phyloP scores from a whole-genome alignment of 2,329 filamentous ascomycete species.

The Endocalyx cinctus region DNA sequence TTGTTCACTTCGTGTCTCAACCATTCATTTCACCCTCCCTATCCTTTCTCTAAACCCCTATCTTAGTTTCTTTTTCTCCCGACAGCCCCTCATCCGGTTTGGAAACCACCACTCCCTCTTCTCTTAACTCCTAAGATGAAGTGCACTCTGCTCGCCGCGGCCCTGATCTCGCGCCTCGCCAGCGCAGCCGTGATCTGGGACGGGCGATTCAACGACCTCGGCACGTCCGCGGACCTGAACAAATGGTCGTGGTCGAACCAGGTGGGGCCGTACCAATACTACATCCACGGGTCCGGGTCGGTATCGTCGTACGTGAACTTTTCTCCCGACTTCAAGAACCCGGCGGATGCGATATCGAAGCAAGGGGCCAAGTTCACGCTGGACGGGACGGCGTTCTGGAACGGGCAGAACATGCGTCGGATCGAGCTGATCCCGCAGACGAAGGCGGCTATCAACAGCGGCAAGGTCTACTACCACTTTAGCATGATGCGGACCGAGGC shows the following conservation, averaged over 20 bases:
- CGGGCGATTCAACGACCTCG: conserved; percentile 54
- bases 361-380: conserved; percentile 69
- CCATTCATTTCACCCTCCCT: no score
- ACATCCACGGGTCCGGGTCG: conserved; percentile 61
- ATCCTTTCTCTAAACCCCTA: no score
- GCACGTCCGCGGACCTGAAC: conserved; percentile 44
- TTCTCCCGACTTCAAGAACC: conserved; percentile 58
- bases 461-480: conserved; percentile 70
- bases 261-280: conserved; percentile 67
- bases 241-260: conserved; percentile 61
- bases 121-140: conserved; percentile 15
- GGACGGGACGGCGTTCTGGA: conserved; percentile 61
- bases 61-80: no score
- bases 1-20: no score
- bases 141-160: conserved; percentile 2
- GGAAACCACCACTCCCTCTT: background rate
- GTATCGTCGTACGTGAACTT: conserved; percentile 60
- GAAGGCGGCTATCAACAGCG: conserved; percentile 56
- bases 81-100: background rate
- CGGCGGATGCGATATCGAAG: conserved; percentile 54
- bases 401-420: conserved; percentile 67
- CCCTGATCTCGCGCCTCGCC: conserved; percentile 13
- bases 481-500: conserved; percentile 54
- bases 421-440: conserved; percentile 75
- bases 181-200: conserved; percentile 53